phyloP scores from a whole-genome alignment of 768 basidiomycete genomes.

The Serendipita sp. region DNA sequence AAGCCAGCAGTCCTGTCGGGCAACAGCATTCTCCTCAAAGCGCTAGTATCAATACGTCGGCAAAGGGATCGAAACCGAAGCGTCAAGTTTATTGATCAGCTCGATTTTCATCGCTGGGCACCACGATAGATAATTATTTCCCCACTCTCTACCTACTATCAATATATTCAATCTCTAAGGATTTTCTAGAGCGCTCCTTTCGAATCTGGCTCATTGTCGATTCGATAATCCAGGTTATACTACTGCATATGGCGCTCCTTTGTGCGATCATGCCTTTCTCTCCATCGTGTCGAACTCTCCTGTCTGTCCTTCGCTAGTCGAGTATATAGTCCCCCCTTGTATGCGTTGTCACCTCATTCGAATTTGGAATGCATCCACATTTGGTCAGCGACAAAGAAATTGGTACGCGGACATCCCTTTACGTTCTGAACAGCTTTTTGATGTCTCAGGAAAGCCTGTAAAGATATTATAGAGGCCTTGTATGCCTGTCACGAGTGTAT shows the following conservation, averaged over 20 bases:
- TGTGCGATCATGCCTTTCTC: neutral
- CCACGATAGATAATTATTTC: neutral
- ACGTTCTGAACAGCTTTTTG: too few relatives aligned
- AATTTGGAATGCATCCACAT: neutral
- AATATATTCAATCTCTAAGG: neutral
- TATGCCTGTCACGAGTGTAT: neutral
- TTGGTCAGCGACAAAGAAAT: neutral
- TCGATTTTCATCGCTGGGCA: neutral
- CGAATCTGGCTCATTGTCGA: too few relatives aligned
- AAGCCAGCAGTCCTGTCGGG: neutral
- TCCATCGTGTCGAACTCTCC: neutral
- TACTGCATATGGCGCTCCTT: neutral
- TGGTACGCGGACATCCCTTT: neutral
- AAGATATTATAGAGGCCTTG: constrained; percentile 1
- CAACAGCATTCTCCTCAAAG: neutral
- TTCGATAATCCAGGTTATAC: too few relatives aligned
- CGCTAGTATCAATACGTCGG: neutral
- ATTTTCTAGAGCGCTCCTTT: too few relatives aligned
- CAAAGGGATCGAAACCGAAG: neutral
- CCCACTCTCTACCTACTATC: neutral
- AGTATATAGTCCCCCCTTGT: neutral
- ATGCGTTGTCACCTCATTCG: neutral
- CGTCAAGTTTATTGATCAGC: neutral
- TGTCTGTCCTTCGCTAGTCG: neutral
- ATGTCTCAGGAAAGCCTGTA: neutral